These are phyloP conservation scores for Scleroderma citrinum DNA, from an alignment of 768 basidiomycete species.

Conservation along the genomic window DNA sequence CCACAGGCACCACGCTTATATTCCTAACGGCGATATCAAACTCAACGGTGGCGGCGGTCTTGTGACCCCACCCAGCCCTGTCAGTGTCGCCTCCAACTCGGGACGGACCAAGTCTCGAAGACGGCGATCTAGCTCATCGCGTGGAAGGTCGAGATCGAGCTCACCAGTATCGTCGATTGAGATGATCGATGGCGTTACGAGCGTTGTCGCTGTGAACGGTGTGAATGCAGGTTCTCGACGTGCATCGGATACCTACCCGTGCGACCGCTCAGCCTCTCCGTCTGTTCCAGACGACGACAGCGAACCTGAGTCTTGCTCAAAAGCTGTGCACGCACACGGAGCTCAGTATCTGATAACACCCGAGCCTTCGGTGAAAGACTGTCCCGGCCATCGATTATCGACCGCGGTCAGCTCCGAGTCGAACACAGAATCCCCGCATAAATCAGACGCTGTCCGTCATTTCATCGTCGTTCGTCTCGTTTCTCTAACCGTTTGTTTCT, in stretches of 20 bases:
- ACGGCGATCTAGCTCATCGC: slow-evolving; percentile 39
- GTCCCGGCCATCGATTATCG: slow-evolving; percentile 17
- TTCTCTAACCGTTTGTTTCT: slow-evolving; percentile 16
- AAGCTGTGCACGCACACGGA: slow-evolving; percentile 9
- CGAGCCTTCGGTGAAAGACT: slow-evolving; percentile 26
- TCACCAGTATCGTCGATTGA: slow-evolving; percentile 30
- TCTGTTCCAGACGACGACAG: slow-evolving; percentile 24
- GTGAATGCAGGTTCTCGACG: slow-evolving; percentile 18
- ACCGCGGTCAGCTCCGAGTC: slow-evolving; percentile 9
- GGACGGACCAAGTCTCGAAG: slow-evolving; percentile 34
- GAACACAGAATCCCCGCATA: slow-evolving; percentile 13
- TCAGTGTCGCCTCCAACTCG: slow-evolving; percentile 64
- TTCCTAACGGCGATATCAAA: slow-evolving; percentile 28
- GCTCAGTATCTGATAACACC: slow-evolving; percentile 27
- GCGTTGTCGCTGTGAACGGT: slow-evolving; percentile 11
- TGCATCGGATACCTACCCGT: slow-evolving; percentile 18
- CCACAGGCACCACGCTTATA: slow-evolving; percentile 34
- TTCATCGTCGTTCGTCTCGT: slow-evolving; percentile 11
- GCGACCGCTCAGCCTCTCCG: slow-evolving; percentile 26
- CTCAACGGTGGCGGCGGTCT: slow-evolving; percentile 40
- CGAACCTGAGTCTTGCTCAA: slow-evolving; percentile 21
- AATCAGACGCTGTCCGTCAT: slow-evolving; percentile 25
- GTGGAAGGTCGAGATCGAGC: slow-evolving; percentile 32
- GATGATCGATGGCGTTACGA: slow-evolving; percentile 26
- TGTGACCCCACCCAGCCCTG: slow-evolving; percentile 72